A percentile compares a stretch with the other conserved stretches of the same genome.
These are phyloP conservation scores for Moesziomyces sp. DNA, from an alignment of 1,284 basidiomycete species.

Conservation along the genomic window DNA sequence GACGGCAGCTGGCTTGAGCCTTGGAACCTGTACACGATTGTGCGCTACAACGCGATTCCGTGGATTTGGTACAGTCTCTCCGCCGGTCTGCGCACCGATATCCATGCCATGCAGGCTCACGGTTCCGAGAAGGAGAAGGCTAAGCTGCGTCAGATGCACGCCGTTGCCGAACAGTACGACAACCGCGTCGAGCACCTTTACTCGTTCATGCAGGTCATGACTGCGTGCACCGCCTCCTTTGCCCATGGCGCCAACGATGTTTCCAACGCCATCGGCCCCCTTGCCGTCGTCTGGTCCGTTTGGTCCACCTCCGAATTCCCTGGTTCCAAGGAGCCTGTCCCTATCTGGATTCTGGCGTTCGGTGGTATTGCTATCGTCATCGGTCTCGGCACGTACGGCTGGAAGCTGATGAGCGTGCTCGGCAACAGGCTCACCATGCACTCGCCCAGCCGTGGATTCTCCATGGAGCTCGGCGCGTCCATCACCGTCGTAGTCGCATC, in stretches of 20 bases:
- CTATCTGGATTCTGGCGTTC: constrained; percentile 49
- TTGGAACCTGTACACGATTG: constrained; percentile 46
- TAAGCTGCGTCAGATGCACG: constrained; percentile 38
- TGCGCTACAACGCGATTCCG: constrained; percentile 39
- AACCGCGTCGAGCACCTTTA: constrained; percentile 51
- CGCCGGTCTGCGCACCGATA: constrained; percentile 41
- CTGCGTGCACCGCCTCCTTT: constrained; percentile 46
- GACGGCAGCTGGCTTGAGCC: constrained; percentile 42
- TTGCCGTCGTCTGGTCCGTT: constrained; percentile 40
- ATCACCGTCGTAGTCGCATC: constrained; percentile 41
- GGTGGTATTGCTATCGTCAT: constrained; percentile 39
- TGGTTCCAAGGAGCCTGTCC: constrained; percentile 13
- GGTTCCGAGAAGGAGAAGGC: constrained; percentile 27
- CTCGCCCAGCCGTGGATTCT: constrained; percentile 49
- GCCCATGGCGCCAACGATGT: constrained; percentile 56
- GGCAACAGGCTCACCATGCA: constrained; percentile 52
- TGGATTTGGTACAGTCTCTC: constrained; percentile 32
- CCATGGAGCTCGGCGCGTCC: constrained; percentile 47
- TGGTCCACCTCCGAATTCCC: constrained; percentile 39
- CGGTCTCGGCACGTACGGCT: constrained; percentile 48
- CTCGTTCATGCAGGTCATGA: constrained; percentile 51
- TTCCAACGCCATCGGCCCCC: constrained; percentile 45
- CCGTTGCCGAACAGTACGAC: constrained; percentile 41
- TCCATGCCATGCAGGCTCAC: constrained; percentile 41
- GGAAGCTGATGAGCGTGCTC: constrained; percentile 44